Evolutionary conservation across 768 basidiomycete species (phyloP), one percentile per base, ranked within the genome.

Genomic region (Lactarius hengduanensis): DNA sequence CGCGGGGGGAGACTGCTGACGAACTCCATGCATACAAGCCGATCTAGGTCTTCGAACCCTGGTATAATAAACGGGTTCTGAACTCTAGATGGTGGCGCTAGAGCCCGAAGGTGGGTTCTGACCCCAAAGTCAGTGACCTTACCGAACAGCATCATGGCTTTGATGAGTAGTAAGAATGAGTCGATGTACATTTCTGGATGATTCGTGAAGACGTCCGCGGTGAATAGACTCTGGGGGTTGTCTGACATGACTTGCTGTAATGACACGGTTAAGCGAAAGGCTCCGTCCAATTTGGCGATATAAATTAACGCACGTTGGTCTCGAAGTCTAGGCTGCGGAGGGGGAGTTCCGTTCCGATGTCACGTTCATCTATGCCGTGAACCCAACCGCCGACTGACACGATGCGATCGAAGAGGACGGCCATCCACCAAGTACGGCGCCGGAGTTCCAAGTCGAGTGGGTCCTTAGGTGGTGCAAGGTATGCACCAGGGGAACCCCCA

Each of bases 371-470:
- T 20, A 94, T 84, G 9, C 86, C 88, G 72, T 94, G 92, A 43
- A 92, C 82, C 92, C 92, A 94, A 20, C 92, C 92, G 53, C 91
- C 91, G 2, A 77, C 76, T 32, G 77, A 78, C 6, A 78, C 85
- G 57, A 92, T 91, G 34, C 92, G 88, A 75, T 94, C 92, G 74
- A 94, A 93, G 56, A 92, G 77, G 47, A 94, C 86, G 22, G 90
- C 87, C 90, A 92, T 92, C 92, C 92, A 94, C 92, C 92, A 94
- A 5, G 91, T 89, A 61, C 92, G 82, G 59, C 92, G 82, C 67
- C 92, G 81, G 53, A 84, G 87, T 77, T 94, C 92, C 63, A 92
- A 76, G 69, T 94, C 92, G 22, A 83, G 84, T 53, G 85, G 74
- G 73, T 90, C 89, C 73, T 84, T 90, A 0, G 92, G 92, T 16